phyloP scores from a whole-genome alignment of 768 basidiomycete species.

The Naganishia friedmannii region DNA sequence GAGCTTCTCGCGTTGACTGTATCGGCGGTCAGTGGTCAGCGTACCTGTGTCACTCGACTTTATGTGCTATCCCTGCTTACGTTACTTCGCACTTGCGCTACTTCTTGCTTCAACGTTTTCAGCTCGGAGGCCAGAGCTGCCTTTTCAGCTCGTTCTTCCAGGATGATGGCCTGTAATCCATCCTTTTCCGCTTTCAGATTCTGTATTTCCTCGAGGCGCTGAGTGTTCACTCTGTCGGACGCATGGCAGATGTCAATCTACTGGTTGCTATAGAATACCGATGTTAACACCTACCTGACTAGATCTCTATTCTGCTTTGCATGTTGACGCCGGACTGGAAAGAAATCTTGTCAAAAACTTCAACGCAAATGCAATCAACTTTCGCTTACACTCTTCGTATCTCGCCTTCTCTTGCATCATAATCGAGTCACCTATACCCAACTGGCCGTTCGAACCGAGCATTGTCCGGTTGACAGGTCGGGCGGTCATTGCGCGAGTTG shows the following conservation, averaged over 20 bases:
- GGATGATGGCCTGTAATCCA: conserved; percentile 20
- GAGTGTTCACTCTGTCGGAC: conserved; percentile 18
- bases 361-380: not conserved
- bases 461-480: conserved; percentile 12
- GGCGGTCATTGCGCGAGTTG: conserved; percentile 6
- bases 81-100: conserved; percentile 12
- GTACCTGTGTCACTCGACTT: not conserved
- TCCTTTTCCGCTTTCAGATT: conserved; percentile 23
- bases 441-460: conserved; percentile 6
- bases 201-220: conserved; percentile 24
- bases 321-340: conserved; percentile 20
- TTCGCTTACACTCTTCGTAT: conserved; percentile 19
- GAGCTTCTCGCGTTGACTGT: conserved; percentile 20
- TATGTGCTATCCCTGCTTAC: not conserved
- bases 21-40: not conserved
- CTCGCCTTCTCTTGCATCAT: conserved; percentile 20
- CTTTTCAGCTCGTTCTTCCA: conserved; percentile 26
- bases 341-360: not conserved
- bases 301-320: conserved; percentile 30
- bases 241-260: not conserved
- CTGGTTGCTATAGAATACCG: not conserved
- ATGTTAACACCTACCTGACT: conserved; percentile 12
- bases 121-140: conserved; percentile 19
- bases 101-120: conserved; percentile 1
- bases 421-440: conserved; percentile 4